Base-by-base conservation (phyloP, 768 basidiomycete species). In the Serpula lacrymans region DNA sequence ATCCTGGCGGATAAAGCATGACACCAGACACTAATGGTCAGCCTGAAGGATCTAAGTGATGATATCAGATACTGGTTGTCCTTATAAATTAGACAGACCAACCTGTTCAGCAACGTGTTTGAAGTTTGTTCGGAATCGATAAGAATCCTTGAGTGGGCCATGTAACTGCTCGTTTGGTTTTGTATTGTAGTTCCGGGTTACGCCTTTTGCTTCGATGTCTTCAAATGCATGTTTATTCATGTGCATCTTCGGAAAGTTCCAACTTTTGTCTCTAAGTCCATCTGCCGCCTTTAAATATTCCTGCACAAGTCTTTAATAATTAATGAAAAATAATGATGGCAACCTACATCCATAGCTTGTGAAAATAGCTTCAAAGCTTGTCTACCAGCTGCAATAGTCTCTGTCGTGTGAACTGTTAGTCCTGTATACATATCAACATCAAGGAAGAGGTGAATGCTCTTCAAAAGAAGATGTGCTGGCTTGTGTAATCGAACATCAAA, bases 211-310 rank as follows among this genome's bases (percentile, higher is more conserved):
- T 32, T 39, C 17, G n/a, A 70, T 65, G 20, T 67, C 55, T 4
- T 50, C 38, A 16, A 65, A 61, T 2, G 59, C 28, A 43, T 70
- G 66, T 9, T 39, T 17, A 14, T 62, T 54, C 2, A 45, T 43
- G 27, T 70, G 67, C 0, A 48, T 29, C 42, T 68, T 68, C 0
- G 59, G 62, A 22, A 64, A 66, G 21, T 62, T 50, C 57, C 59
- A 64, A n/a, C 47, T 39, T 45, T 62, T 59, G 47, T 49, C 22
- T 3, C 27, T 35, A 3, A 6, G 31, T n/a, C n/a, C n/a, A n/a
- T n/a, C n/a, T n/a, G n/a, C n/a, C n/a, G n/a, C n/a, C n/a, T n/a
- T n/a, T n/a, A n/a, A n/a, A n/a, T n/a, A n/a, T n/a, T n/a, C n/a
- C n/a, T n/a, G n/a, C n/a, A n/a, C n/a, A n/a, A n/a, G n/a, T n/a